Evolutionary conservation across 2,329 filamentous ascomycete genomes (phyloP).

Genomic region (Cercospora janseana): DNA sequence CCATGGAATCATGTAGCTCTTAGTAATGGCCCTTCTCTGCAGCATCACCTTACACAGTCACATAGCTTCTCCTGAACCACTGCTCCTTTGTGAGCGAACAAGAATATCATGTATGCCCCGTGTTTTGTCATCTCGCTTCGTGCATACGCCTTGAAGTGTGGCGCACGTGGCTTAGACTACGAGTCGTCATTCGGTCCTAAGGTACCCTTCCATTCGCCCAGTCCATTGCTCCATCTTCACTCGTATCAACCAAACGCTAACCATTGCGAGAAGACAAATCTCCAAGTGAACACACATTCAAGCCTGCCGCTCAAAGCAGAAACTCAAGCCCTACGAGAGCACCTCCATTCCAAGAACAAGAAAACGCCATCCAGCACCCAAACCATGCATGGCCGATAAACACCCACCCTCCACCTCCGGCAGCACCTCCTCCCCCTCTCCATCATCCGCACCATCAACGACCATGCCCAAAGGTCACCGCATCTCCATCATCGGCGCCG

Average conservation of each 20-base stretch:
- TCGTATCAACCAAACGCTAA: too few species aligned
- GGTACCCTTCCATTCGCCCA: conserved; percentile 6
- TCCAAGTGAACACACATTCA: background rate
- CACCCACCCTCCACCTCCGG: background rate
- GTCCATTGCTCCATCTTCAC: background rate
- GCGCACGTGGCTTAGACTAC: background rate
- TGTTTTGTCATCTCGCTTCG: too few species aligned
- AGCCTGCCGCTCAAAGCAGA: background rate
- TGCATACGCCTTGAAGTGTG: conserved; percentile 6
- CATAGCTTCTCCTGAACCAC: too few species aligned
- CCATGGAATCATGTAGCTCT: too few species aligned
- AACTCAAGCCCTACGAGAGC: background rate
- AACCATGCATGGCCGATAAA: background rate
- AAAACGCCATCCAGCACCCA: background rate
- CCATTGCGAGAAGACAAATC: too few species aligned
- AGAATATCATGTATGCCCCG: too few species aligned
- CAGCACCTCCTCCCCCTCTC: background rate
- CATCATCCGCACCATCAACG: background rate
- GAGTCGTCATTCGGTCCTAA: conserved; percentile 5
- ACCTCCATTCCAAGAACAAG: background rate
- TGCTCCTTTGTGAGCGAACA: too few species aligned
- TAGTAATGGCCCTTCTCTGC: too few species aligned
- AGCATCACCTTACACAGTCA: too few species aligned
- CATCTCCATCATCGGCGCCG: conserved; percentile 47
- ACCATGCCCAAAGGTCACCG: conserved; percentile 9